Percentiles rank a stretch among this genome's conserved stretches.
Evolutionary conservation across 768 basidiomycete genomes (phyloP).

Genomic region (Tephrocybe rancida): DNA sequence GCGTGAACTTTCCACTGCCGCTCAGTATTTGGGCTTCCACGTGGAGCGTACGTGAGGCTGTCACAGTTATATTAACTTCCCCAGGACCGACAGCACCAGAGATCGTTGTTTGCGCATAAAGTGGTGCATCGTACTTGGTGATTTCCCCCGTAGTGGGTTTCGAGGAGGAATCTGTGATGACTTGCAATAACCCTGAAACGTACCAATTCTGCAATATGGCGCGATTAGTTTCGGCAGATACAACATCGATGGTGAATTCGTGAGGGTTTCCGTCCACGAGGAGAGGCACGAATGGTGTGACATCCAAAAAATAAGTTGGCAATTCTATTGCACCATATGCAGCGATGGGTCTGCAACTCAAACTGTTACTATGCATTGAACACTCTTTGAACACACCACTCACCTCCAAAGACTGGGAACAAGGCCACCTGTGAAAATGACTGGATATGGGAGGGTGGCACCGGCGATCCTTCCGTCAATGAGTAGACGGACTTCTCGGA

Average conservation of each 20-base stretch:
- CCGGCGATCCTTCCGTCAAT: constrained; percentile 51
- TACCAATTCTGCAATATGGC: constrained; percentile 78
- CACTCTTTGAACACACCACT: not conserved
- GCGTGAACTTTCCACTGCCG: constrained; percentile 59
- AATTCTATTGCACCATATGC: constrained; percentile 78
- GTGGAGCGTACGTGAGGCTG: constrained; percentile 54
- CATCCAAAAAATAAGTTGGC: constrained; percentile 76
- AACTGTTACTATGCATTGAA: not conserved
- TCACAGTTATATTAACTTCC: constrained; percentile 65
- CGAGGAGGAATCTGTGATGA: constrained; percentile 63
- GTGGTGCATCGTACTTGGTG: constrained; percentile 54
- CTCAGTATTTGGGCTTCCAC: constrained; percentile 64
- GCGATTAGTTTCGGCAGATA: constrained; percentile 66
- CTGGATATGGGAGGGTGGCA: constrained; percentile 52
- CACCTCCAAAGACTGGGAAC: constrained; percentile 72
- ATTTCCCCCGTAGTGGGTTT: constrained; percentile 70
- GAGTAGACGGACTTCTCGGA: constrained; percentile 50
- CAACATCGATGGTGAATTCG: constrained; percentile 72
- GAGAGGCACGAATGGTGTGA: constrained; percentile 76
- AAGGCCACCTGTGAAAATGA: constrained; percentile 78
- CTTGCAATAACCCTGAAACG: constrained; percentile 71
- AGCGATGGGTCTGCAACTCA: constrained; percentile 58
- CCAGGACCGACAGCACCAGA: constrained; percentile 42
- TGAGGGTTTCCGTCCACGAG: constrained; percentile 72
- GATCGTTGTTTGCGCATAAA: constrained; percentile 54